Base-by-base conservation (phyloP, 495 filamentous ascomycete genomes). In the Talaromyces adpressus region DNA sequence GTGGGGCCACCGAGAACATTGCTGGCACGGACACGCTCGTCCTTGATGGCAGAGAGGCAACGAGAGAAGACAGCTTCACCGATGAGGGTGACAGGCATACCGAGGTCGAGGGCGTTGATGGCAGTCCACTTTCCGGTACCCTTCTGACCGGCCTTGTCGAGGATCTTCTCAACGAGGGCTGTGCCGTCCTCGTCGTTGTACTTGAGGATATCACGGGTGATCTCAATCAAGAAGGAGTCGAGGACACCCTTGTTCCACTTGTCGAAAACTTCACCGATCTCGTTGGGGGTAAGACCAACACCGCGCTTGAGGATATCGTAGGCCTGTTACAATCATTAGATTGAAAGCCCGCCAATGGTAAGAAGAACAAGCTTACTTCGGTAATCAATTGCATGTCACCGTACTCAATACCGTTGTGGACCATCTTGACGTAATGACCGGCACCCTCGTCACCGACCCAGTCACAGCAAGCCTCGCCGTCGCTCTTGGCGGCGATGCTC, bases 361-460 rank as follows among this genome's bases (percentile, higher is more conserved):
- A 29, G 56, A 14, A 2, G 18, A 8, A 6, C 7, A 25, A 32
- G 25, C 82, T 53, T 77, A 97, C 94, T 89, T 98, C 94, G 79
- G 90, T 95, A 77, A 98, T 98, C 75, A 98, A 82, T 85, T 98
- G 94, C 94, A 98, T 98, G 79, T 98, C 94, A 88, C 94, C 94
- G 74, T 98, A 98, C 81, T 98, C 94, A 72, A 98, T 98, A 85
- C 94, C 94, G 77, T 98, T 98, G 88, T 98, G 94, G 64, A 98
- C 94, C 95, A 98, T 98, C 89, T 98, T 98, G 82, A 98, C 93
- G 84, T 97, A 98, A 86, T 98, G 94, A 65, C 94, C 94, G 74
- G 94, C 88, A 84, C 94, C 94, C 75, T 97, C 92, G 82, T 98
- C 94, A 83, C 94, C 94, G 68, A 98, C 94, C 94, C 94, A 98